phyloP scores from a whole-genome alignment of 306 rosid species.

The Pterocarpus santalinus region DNA sequence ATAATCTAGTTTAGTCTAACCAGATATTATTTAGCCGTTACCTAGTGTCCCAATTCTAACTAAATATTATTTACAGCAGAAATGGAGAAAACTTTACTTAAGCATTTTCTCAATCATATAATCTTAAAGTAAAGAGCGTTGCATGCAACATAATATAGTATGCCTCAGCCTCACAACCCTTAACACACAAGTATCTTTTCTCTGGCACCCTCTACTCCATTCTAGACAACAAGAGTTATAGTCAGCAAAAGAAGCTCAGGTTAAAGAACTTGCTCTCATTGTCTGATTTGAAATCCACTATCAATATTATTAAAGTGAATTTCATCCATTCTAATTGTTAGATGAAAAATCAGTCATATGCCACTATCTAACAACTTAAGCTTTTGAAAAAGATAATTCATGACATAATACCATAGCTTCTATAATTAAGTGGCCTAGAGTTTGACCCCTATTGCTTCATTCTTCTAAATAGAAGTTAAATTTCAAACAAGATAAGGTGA shows the following conservation, averaged over 20 bases:
- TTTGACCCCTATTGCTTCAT: no score
- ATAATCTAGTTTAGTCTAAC: background rate
- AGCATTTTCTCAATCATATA: conserved; percentile 31
- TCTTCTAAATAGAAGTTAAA: no score
- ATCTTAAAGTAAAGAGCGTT: conserved; percentile 1
- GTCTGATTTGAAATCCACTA: conserved; percentile 13
- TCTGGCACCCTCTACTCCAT: background rate
- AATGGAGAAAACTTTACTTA: background rate
- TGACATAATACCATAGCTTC: no score
- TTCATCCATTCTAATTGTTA: conserved; percentile 1
- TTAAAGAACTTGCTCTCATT: background rate
- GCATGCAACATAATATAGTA: background rate
- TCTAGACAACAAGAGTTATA: conserved; percentile 13
- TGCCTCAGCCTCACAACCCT: background rate
- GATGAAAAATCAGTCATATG: background rate
- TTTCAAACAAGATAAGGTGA: no score
- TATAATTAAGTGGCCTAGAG: no score
- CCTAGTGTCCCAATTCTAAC: conserved; percentile 10
- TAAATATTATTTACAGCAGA: conserved; percentile 9
- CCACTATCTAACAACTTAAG: background rate
- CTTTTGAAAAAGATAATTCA: no score
- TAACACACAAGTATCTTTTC: background rate
- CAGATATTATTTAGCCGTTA: background rate
- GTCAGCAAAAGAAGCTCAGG: conserved; percentile 27
- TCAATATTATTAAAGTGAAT: conserved; percentile 23